These are phyloP conservation scores for Baorangia bicolor DNA, from an alignment of 768 basidiomycete species.

Conservation along the genomic window DNA sequence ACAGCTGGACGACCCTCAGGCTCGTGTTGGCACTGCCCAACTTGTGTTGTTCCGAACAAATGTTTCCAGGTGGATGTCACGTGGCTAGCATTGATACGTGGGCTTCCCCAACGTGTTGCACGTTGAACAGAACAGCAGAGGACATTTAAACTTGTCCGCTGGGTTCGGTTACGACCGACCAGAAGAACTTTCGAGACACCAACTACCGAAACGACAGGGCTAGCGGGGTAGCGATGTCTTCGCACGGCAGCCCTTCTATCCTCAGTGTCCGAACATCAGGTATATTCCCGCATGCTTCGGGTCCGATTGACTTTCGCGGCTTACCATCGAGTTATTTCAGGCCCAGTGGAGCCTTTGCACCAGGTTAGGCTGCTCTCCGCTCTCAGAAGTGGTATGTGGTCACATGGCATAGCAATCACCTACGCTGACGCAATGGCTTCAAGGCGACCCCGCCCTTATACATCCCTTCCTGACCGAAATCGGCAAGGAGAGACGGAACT, in stretches of 20 bases:
- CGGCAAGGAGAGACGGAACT: conserved; percentile 57
- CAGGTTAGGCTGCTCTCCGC: conserved; percentile 67
- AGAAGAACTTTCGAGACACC: background rate
- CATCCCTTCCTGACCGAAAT: conserved; percentile 81
- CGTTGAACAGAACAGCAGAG: conserved; percentile 7
- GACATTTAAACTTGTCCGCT: background rate
- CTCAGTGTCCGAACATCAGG: conserved; percentile 20
- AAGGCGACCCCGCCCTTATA: conserved; percentile 77
- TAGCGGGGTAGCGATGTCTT: conserved; percentile 20
- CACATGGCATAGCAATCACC: background rate
- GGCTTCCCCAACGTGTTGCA: background rate
- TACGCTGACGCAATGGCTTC: background rate
- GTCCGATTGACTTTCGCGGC: background rate
- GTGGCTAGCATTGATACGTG: conserved; percentile 8
- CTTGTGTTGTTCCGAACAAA: background rate
- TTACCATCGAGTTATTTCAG: conserved; percentile 16
- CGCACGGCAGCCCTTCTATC: conserved; percentile 14
- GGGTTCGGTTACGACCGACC: background rate
- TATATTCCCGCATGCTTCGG: background rate
- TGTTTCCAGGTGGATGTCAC: conserved; percentile 7
- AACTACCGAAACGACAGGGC: background rate
- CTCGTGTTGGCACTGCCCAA: background rate
- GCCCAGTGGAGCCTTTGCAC: conserved; percentile 46
- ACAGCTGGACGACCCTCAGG: too few relatives aligned
- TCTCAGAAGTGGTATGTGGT: conserved; percentile 54